Evolutionary conservation across 129 eudicot species (phyloP), one percentile per base, ranked within the genome.

Genomic region (Ambrosia trifida): DNA sequence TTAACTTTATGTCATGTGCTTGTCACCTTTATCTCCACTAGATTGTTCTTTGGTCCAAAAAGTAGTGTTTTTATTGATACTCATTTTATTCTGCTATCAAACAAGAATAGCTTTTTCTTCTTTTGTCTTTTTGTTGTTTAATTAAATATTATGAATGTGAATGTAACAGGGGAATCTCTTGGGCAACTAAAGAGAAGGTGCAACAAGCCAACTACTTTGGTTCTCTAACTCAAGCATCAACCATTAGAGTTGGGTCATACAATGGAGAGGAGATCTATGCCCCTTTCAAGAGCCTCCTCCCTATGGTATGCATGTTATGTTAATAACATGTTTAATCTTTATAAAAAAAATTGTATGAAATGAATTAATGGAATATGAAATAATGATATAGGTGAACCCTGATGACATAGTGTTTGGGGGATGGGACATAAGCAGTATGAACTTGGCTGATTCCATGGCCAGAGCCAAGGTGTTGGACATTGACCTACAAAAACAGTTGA

Each of bases 211-310:
- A 91, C 83, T 95, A 95, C 64, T 90, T 95, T 79, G 97, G 99
- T 30, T 95, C 99, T 14, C 83, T 95, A 36, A 95, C 99, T 49
- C 99, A 95, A 75, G 99, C 99, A 47, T 90, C 97, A 35, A 85
- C 97, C 0, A 95, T 95, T 19, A 79, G 99, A 58, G 99, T 95
- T 74, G 97, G 99, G 4, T 95, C 99, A 11, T 95, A 76, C 76
- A 88, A 95, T 81, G 99, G 99, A 18, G 99, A 90, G 74, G 99
- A 95, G 82, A 95, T 95, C 20, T 88, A 90, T 84, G 97, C 97
- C 35, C 97, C 99, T 50, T 95, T 95, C 79, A 95, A 95, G 84
- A 95, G 99, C 86, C 81, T 95, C 7, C 96, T 95, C 43, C 97
- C 99, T 46, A 95, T 95, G 99, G 97, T 95, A 80, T 70, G 18